A percentile compares a stretch with the other conserved stretches of the same genome.
These are phyloP conservation scores for Bipolaris bicolor DNA, from an alignment of 2,329 filamentous ascomycete genomes.

Conservation along the genomic window DNA sequence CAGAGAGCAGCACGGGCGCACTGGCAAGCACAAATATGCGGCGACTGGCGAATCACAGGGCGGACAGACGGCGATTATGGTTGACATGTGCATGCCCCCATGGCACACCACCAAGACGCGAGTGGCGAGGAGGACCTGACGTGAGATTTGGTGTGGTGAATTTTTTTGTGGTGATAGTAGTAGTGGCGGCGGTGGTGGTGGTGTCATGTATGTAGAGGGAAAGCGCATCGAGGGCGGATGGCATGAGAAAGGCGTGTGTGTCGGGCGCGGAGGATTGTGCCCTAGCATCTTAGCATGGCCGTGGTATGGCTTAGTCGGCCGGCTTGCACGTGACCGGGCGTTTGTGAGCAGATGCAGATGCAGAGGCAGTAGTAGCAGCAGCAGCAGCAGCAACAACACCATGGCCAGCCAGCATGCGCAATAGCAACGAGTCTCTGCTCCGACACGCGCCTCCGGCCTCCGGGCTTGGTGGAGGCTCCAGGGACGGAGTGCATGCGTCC, in stretches of 20 bases:
- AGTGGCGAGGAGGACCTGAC: background rate
- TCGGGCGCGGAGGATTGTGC: background rate
- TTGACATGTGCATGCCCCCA: conserved; percentile 3
- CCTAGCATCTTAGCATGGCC: no score
- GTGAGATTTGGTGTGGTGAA: background rate
- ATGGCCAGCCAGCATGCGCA: no score
- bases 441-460: no score
- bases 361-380: no score
- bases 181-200: background rate
- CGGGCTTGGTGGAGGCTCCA: no score
- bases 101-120: background rate
- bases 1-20: conserved; percentile 13
- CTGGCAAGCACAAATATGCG: conserved; percentile 27
- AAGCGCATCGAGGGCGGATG: no score
- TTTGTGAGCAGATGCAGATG: no score
- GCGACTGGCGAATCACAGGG: conserved; percentile 25
- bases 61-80: background rate
- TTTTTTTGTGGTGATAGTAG: background rate
- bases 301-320: no score
- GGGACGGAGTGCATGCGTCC: no score
- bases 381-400: no score
- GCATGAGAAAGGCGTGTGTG: background rate
- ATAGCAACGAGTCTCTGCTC: no score
- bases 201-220: background rate
- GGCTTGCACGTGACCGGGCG: no score